These are phyloP conservation scores for Diaporthe nobilis DNA, from an alignment of 2,329 filamentous ascomycete species.

Conservation along the genomic window DNA sequence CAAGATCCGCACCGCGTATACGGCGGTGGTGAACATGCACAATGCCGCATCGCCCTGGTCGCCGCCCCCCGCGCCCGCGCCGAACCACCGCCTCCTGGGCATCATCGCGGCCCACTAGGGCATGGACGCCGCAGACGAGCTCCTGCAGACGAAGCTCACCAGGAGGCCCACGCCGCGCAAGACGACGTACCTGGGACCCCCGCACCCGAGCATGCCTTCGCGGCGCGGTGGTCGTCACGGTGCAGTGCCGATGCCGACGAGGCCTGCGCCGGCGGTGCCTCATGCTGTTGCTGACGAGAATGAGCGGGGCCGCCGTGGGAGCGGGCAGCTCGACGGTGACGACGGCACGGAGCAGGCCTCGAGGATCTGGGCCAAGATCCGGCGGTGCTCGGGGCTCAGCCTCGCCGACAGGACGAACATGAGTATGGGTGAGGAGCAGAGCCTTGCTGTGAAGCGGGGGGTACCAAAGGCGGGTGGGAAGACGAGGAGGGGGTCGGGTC, in stretches of 20 bases:
- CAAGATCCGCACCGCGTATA: slow-evolving; percentile 65
- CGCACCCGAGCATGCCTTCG: not conserved
- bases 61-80: slow-evolving; percentile 54
- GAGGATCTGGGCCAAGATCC: slow-evolving; percentile 39
- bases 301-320: slow-evolving; percentile 36
- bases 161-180: slow-evolving; percentile 37
- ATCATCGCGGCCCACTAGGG: slow-evolving; percentile 67
- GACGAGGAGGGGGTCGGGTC: slow-evolving; percentile 34
- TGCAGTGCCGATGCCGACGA: slow-evolving; percentile 2
- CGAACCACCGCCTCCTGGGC: slow-evolving; percentile 56
- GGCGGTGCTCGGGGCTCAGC: slow-evolving; percentile 39
- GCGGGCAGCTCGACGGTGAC: not conserved
- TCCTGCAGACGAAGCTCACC: slow-evolving; percentile 53
- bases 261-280: not conserved
- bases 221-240: not conserved
- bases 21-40: slow-evolving; percentile 64
- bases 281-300: slow-evolving; percentile 3
- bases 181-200: slow-evolving; percentile 35
- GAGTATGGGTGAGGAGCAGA: slow-evolving; percentile 24
- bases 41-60: slow-evolving; percentile 67
- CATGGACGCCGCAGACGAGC: slow-evolving; percentile 56
- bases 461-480: slow-evolving; percentile 25
- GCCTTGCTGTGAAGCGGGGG: slow-evolving; percentile 27
- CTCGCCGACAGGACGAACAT: slow-evolving; percentile 39
- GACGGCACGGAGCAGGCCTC: slow-evolving; percentile 21